A percentile compares a stretch with the other conserved stretches of the same genome.
phyloP scores from a whole-genome alignment of 2,329 filamentous ascomycete species.

The Karstenula rhodostoma region DNA sequence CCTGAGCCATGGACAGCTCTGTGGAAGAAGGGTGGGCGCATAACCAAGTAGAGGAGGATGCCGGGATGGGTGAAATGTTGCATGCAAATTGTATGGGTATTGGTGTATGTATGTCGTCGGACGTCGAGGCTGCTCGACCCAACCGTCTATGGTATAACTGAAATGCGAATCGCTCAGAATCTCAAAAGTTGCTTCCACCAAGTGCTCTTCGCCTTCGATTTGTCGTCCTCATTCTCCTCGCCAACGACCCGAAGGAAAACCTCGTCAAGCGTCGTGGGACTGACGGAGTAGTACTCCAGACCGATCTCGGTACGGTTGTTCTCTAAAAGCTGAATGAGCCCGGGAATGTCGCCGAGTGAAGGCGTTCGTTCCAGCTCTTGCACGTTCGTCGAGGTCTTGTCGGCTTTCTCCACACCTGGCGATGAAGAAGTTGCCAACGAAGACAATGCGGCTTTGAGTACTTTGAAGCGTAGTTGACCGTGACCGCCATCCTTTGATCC shows the following conservation, averaged over 20 bases:
- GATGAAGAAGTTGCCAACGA: slow-evolving; percentile 39
- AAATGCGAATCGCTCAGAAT: background rate
- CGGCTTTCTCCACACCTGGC: slow-evolving; percentile 23
- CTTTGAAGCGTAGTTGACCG: slow-evolving; percentile 85
- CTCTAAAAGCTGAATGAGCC: slow-evolving; percentile 77
- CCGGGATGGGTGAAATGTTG: background rate
- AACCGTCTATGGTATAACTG: background rate
- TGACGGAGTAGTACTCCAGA: slow-evolving; percentile 86
- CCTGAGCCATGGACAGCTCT: background rate
- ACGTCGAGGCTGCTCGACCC: slow-evolving; percentile 5
- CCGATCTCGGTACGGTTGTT: slow-evolving; percentile 72
- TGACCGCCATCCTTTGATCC: slow-evolving; percentile 77
- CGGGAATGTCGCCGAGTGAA: slow-evolving; percentile 63
- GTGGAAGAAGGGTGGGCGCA: no score
- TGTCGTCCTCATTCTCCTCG: slow-evolving; percentile 72
- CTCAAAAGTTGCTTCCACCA: slow-evolving; percentile 10
- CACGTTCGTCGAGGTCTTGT: slow-evolving; percentile 28
- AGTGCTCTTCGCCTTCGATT: slow-evolving; percentile 22
- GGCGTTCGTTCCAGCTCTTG: slow-evolving; percentile 18
- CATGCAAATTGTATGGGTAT: background rate
- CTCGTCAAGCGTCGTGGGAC: slow-evolving; percentile 86
- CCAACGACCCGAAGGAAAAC: slow-evolving; percentile 89
- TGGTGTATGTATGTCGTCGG: background rate
- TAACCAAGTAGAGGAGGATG: no score
- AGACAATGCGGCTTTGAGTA: slow-evolving; percentile 63